Base-by-base conservation (phyloP, 1,139 yeast genomes). In the Sugiyamaella paludigena region DNA sequence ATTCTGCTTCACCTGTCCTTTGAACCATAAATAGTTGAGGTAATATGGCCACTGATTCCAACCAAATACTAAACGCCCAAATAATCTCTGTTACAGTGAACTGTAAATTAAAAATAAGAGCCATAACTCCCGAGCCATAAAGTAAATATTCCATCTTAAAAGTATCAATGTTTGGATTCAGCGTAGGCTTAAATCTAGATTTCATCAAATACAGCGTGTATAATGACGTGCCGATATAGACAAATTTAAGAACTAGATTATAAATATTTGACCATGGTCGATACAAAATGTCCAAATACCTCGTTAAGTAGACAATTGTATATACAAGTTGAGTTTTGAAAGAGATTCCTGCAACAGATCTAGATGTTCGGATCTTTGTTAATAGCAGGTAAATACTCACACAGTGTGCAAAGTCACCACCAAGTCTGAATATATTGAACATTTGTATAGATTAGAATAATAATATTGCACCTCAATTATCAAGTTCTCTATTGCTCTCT, bases 11-110 rank as follows among this genome's bases (percentile, higher is more conserved):
- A 12, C 97, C 97, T 1, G 94, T 83, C 58, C 87, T 84, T 64
- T 91, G 96, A 53, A 92, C 75, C 78, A 92, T 80, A 68, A 83
- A 89, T 65, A 92, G 74, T 69, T 92, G 98, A 4, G 98, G 98
- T 52, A 92, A 70, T 50, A 92, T 88, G 13, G 96, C 95, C 42
- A 87, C 87, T 40, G 92, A 79, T 69, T 92, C 98, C 48, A 92
- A 76, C 73, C 73, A 67, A 41, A 68, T 64, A 28, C 65, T 59
- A 50, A 65, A 68, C 6, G 70, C 58, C 72, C 71, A 67, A 35
- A 65, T 40, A 31, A 71, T 60, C 64, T 91, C 96, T 9, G 77
- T 58, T 16, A 81, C 42, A 0, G 81, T 69, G 67, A 82, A 89
- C 50, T 79, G 77, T 62, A 80, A 77, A 47, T 87, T 83, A 70